Base-by-base conservation (phyloP, 1,284 basidiomycete genomes). In the Meira miltonrushii region DNA sequence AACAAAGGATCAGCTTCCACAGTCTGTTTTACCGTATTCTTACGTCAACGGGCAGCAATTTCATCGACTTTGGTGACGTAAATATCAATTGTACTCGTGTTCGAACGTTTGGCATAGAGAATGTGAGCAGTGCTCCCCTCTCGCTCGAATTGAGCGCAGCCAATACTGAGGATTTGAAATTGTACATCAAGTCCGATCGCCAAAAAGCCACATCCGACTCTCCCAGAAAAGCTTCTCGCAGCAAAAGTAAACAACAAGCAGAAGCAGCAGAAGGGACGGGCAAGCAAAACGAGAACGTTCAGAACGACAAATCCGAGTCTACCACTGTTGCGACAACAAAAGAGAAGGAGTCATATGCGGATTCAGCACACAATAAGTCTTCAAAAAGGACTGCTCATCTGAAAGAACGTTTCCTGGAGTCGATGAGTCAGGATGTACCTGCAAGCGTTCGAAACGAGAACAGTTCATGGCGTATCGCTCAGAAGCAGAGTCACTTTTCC, bases 21-120 rank as follows among this genome's bases (percentile, higher is more conserved):
- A 82, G 81, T 25, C 79, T 82, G 59, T 79, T 82, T 44, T 82
- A 82, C 68, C 79, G 80, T n/a, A 81, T 82, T 58, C 75, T 82
- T 48, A 82, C 82, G 11, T 80, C 81, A 1, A 78, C 79, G 13
- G 82, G 82, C 8, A 77, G 79, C 57, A 82, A 82, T 71, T 82
- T 81, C 59, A 66, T 82, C 56, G 82, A 82, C 59, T 82, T 82
- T 67, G 81, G 81, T 39, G 80, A 80, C 28, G 81, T 82, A 48
- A 78, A 81, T 56, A 80, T 82, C 75, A 81, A 81, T 69, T 79
- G 79, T 39, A 74, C 79, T 13, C 72, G 80, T 1, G 72, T 82
- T 53, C 78, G 81, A 17, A 81, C 79, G 0, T 79, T 82, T 19
- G 74, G 77, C 25, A 79, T 82, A 50, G 80, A 82, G 57, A 82